Evolutionary conservation across 2,329 filamentous ascomycete species (phyloP).

Genomic region (Alternaria sp.): DNA sequence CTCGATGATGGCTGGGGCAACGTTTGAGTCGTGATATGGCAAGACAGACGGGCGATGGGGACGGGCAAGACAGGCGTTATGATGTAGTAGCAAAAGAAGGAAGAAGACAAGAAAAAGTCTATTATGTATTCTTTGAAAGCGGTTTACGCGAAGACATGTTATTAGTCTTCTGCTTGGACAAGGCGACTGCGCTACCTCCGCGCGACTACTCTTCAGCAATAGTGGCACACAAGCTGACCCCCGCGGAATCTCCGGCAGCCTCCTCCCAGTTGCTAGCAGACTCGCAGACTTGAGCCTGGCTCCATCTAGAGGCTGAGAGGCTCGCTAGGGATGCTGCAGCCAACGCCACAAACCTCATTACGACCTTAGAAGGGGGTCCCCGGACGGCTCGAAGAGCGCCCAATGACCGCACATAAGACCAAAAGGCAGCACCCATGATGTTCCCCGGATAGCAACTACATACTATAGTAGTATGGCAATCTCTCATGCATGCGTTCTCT

Average conservation of each 20-base stretch:
- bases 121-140: neutral
- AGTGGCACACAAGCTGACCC: conserved; percentile 21
- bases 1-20: conserved; percentile 2
- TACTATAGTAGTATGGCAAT: conserved; percentile 1
- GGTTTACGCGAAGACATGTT: conserved; percentile 11
- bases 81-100: neutral
- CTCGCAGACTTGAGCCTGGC: conserved; percentile 16
- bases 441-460: neutral
- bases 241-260: conserved; percentile 32
- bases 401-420: conserved; percentile 13
- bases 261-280: conserved; percentile 20
- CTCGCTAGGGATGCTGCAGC: conserved; percentile 23
- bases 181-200: conserved; percentile 27
- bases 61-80: conserved; percentile 6
- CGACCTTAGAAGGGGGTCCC: conserved; percentile 24
- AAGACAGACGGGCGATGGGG: conserved; percentile 7
- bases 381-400: conserved; percentile 5
- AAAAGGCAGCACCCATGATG: conserved; percentile 7
- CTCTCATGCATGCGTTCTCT: conserved; percentile 11
- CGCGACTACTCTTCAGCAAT: conserved; percentile 27
- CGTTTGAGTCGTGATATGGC: neutral
- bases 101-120: conserved; percentile 1
- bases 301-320: conserved; percentile 24
- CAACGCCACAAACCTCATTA: conserved; percentile 21
- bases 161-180: conserved; percentile 18